Evolutionary conservation across 768 basidiomycete species (phyloP).

Genomic region (Lyophyllum decastes): DNA sequence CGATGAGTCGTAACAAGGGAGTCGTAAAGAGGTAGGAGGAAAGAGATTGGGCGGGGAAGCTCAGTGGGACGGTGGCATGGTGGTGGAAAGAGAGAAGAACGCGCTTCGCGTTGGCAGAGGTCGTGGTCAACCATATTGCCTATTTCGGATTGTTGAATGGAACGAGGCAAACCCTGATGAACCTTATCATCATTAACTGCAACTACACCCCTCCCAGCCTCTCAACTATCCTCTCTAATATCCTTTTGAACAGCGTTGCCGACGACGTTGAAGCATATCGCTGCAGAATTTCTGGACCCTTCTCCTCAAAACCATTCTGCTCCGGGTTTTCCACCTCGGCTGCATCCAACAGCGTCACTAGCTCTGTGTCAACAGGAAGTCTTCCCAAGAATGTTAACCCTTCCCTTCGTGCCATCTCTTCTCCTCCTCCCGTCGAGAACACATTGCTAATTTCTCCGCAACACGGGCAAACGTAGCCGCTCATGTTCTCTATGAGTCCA

Average conservation of each 20-base stretch:
- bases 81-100: constrained; percentile 17
- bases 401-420: constrained; percentile 81
- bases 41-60: constrained; percentile 4
- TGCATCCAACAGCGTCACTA: constrained; percentile 84
- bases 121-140: constrained; percentile 29
- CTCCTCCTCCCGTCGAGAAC: constrained; percentile 92
- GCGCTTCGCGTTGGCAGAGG: constrained; percentile 28
- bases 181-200: constrained; percentile 2
- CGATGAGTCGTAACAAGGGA: constrained; percentile 4
- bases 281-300: constrained; percentile 50
- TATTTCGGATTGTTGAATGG: constrained; percentile 30
- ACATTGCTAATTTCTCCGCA: constrained; percentile 95
- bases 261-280: constrained; percentile 72
- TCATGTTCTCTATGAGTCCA: constrained; percentile 98
- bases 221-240: constrained; percentile 37
- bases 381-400: constrained; percentile 79
- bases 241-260: constrained; percentile 62
- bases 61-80: constrained; percentile 19
- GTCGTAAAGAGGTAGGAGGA: constrained; percentile 7
- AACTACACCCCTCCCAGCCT: background rate
- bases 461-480: constrained; percentile 96
- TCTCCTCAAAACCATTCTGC: constrained; percentile 22
- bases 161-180: constrained; percentile 33
- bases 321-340: constrained; percentile 32
- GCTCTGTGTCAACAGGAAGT: constrained; percentile 90